phyloP scores from a whole-genome alignment of 1,139 yeast species.

The Candida sanyaensis region DNA sequence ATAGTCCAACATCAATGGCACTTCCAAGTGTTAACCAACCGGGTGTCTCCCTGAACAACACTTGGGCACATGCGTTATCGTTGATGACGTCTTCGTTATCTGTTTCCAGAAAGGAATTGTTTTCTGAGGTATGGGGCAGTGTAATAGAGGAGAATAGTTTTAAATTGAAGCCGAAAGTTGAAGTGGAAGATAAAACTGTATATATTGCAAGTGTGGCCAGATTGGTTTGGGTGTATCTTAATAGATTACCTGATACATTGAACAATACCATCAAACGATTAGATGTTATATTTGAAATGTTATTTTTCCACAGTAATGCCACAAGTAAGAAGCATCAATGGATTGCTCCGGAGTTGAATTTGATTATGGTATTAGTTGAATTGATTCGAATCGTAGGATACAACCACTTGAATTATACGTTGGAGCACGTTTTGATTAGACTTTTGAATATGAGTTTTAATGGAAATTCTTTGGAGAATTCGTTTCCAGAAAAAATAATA shows the following conservation, averaged over 20 bases:
- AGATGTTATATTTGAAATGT: constrained; percentile 52
- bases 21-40: constrained; percentile 7
- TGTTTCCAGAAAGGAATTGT: constrained; percentile 79
- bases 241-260: constrained; percentile 83
- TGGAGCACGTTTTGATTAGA: constrained; percentile 75
- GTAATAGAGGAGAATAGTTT: constrained; percentile 55
- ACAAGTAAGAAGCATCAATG: constrained; percentile 68
- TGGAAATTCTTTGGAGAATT: constrained; percentile 57
- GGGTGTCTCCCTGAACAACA: constrained; percentile 28
- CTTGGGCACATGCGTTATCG: constrained; percentile 75
- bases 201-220: constrained; percentile 70
- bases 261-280: constrained; percentile 73
- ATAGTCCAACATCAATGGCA: constrained; percentile 4
- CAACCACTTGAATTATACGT: constrained; percentile 73
- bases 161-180: constrained; percentile 41
- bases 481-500: constrained; percentile 70
- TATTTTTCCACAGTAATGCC: constrained; percentile 45
- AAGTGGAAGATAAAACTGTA: constrained; percentile 59
- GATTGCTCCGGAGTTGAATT: constrained; percentile 60
- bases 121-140: constrained; percentile 72
- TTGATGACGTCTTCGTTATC: constrained; percentile 74
- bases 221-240: constrained; percentile 85
- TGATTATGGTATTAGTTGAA: constrained; percentile 69
- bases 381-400: constrained; percentile 75
- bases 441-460: constrained; percentile 56